Conservation (phyloP, 768 basidiomycete genomes). For the Flagelloscypha sp. region DNA sequence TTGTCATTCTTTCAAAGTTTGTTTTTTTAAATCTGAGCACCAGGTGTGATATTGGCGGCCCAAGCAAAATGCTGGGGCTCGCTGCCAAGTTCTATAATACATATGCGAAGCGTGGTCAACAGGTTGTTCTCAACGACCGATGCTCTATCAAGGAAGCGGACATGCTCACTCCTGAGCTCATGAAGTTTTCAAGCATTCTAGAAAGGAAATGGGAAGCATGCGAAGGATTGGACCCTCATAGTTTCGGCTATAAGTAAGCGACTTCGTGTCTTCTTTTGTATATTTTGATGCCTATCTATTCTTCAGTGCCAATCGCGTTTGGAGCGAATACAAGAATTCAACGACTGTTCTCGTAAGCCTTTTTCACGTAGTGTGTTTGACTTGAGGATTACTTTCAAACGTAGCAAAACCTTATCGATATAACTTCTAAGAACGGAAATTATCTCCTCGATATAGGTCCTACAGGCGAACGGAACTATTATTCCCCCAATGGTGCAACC, state of each 20-base stretch:
- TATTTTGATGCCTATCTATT: no score
- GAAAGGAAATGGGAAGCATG: slow-evolving; percentile 47
- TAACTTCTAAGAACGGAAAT: slow-evolving; percentile 48
- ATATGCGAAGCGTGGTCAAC: slow-evolving; percentile 28
- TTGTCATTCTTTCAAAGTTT: slow-evolving; percentile 4
- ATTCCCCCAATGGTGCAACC: slow-evolving; percentile 39
- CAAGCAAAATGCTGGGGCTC: slow-evolving; percentile 37
- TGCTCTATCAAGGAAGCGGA: no score
- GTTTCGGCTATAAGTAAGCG: slow-evolving; percentile 39
- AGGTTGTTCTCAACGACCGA: slow-evolving; percentile 41
- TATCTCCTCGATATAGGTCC: slow-evolving; percentile 50
- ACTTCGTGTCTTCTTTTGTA: no score
- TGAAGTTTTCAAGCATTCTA: slow-evolving; percentile 36
- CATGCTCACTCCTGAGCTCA: slow-evolving; percentile 51
- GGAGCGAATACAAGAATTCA: slow-evolving; percentile 39
- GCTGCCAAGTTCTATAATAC: slow-evolving; percentile 38
- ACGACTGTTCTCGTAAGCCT: slow-evolving; percentile 41
- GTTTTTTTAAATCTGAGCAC: slow-evolving; percentile 11
- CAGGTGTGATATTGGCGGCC: slow-evolving; percentile 53
- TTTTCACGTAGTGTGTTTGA: slow-evolving; percentile 50
- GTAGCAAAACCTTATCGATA: slow-evolving; percentile 7
- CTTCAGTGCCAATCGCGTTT: no score
- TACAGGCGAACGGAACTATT: slow-evolving; percentile 42
- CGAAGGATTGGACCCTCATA: slow-evolving; percentile 50
- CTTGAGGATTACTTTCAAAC: no score